Percentiles rank a stretch among this genome's conserved stretches.
Conservation (phyloP, 768 basidiomycete genomes). For the Termitomyces sp. region DNA sequence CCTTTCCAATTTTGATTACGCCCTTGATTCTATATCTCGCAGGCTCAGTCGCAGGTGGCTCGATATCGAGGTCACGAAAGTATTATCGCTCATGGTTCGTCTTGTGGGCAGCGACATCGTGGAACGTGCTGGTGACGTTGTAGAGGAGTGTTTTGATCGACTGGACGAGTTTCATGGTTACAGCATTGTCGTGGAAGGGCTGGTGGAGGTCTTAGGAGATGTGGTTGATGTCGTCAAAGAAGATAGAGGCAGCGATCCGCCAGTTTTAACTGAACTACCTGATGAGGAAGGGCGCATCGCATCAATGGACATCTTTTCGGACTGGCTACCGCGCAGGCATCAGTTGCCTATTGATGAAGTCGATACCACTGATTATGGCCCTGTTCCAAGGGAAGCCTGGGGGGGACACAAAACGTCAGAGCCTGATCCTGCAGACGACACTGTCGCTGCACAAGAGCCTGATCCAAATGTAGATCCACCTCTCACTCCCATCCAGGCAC, state of each 20-base stretch:
- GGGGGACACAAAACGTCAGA: conserved; percentile 28
- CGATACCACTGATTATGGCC: conserved; percentile 52
- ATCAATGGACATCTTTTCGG: conserved; percentile 50
- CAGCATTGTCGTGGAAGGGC: conserved; percentile 76
- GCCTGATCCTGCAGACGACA: conserved; percentile 17
- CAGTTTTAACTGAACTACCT: conserved; percentile 14
- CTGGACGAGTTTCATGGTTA: conserved; percentile 97
- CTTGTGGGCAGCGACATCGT: conserved; percentile 87
- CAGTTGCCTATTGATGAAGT: conserved; percentile 29
- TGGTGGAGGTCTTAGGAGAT: conserved; percentile 84
- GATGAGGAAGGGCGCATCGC: conserved; percentile 1
- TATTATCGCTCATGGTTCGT: conserved; percentile 80
- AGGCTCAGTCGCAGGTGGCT: conserved; percentile 78
- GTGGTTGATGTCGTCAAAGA: conserved; percentile 75
- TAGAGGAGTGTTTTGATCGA: conserved; percentile 96
- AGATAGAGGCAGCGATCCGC: conserved; percentile 35
- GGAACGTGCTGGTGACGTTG: conserved; percentile 86
- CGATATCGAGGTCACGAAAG: conserved; percentile 85
- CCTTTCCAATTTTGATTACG: conserved; percentile 95
- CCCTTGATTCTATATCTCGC: conserved; percentile 86
- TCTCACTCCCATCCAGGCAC: conserved; percentile 65
- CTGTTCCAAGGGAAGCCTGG: conserved; percentile 60
- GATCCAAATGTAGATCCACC: conserved; percentile 45
- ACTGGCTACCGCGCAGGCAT: conserved; percentile 60
- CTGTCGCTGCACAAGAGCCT: conserved; percentile 23